phyloP scores from a whole-genome alignment of 768 basidiomycete genomes.

The Mycena vitilis region DNA sequence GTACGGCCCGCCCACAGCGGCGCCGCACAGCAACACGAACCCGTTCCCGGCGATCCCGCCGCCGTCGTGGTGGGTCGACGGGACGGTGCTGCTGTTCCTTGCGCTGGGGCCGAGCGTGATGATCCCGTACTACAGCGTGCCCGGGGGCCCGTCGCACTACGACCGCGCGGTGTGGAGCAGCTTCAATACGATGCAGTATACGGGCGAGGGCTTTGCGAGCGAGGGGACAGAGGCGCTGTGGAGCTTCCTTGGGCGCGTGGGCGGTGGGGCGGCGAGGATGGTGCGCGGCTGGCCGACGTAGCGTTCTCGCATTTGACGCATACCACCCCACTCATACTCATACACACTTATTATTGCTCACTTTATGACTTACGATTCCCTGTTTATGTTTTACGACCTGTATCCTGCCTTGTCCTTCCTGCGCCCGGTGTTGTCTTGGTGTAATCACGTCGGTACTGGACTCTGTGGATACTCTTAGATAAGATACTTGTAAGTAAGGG shows the following conservation, averaged over 20 bases:
- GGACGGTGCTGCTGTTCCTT: conserved; percentile 70
- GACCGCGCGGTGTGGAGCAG: conserved; percentile 84
- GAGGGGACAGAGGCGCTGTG: conserved; percentile 74
- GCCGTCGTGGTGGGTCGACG: conserved; percentile 68
- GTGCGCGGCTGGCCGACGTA: conserved; percentile 85
- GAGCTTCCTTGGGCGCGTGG: conserved; percentile 77
- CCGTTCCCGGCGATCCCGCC: conserved; percentile 47
- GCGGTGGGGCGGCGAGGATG: conserved; percentile 80
- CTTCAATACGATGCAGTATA: conserved; percentile 78
- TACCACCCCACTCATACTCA: conserved; percentile 27
- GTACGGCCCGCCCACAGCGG: conserved; percentile 48
- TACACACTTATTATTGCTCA: conserved; percentile 18
- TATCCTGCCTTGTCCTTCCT: neutral
- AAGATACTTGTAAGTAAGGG: neutral
- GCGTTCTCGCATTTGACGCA: conserved; percentile 16
- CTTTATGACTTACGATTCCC: conserved; percentile 20
- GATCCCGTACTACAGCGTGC: conserved; percentile 65
- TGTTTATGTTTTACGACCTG: neutral
- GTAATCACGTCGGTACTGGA: neutral
- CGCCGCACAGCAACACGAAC: conserved; percentile 47
- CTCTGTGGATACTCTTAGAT: neutral
- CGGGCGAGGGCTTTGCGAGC: conserved; percentile 40
- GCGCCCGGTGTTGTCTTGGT: neutral
- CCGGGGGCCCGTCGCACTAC: conserved; percentile 78
- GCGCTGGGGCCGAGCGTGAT: conserved; percentile 70